Base-by-base conservation (phyloP, 164 flowering plant species). In the Chimonanthus praecox region DNA sequence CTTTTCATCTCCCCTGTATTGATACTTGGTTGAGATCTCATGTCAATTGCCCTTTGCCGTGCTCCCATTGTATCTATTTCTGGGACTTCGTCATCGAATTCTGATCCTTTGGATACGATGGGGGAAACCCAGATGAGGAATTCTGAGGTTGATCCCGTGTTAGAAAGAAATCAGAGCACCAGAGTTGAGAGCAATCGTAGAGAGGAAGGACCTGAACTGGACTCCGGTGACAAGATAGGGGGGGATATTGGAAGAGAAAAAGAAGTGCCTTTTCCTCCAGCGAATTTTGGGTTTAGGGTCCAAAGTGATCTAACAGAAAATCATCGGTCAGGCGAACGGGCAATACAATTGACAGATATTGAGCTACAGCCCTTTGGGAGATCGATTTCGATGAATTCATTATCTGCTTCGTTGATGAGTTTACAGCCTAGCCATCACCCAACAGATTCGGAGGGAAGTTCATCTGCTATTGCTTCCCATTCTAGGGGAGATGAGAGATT, bases 1-100 rank as follows among this genome's bases (percentile, higher is more conserved):
- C 95, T 16, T 90, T 90, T 75, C 93, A 90, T 58, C 71, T 87
- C 21, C 69, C 81, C 50, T 90, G 95, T 69, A 88, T 90, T 62
- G 95, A 90, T 76, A 88, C 89, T n/a, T 90, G 95, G 95, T 72
- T 90, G 47, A 77, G 83, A 73, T 83, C 89, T 5, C 91, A 89
- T 73, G 84, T 80, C 20, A 89, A 79, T 73, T 90, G 95, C 72
- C 95, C 95, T 0, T 7, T 87, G 95, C 74, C 89, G 93, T 10
- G 88, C 91, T 0, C 68, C 60, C 2, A 83, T 90, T 47, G 80
- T 86, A 1, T n/a, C 74, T 6, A 73, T 47, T 10, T 0, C 71
- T 5, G 64, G 5, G 3, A 54, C 64, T 46, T 49, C 69, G 70
- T 76, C 9, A 15, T 33, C 54, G 21, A 76, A 67, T 72, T 71